These are phyloP conservation scores for Blepharisma japonicum DNA, from an alignment of 73 alveolate species.

Conservation along the genomic window DNA sequence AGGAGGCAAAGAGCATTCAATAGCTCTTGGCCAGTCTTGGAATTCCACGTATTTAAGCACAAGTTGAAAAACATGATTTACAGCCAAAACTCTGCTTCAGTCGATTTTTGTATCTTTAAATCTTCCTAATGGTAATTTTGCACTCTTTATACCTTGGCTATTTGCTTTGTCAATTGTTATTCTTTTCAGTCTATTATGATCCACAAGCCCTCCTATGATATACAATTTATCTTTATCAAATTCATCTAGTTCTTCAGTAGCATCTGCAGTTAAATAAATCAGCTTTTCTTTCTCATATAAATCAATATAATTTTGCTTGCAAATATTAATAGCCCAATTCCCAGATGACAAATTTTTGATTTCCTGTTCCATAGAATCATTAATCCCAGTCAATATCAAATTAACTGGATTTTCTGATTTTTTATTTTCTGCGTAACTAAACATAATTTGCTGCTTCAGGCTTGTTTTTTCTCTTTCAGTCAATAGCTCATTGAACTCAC, in stretches of 20 bases:
- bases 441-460: conserved; percentile 68
- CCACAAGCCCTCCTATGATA: conserved; percentile 97
- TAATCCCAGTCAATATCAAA: conserved; percentile 61
- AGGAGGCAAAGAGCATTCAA: conserved; percentile 27
- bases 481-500: conserved; percentile 82
- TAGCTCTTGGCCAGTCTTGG: conserved; percentile 31
- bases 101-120: conserved; percentile 65
- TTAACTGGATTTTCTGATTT: conserved; percentile 70
- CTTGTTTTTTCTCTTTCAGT: conserved; percentile 70
- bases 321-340: conserved; percentile 62
- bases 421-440: conserved; percentile 70
- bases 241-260: conserved; percentile 69
- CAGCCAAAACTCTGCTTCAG: conserved; percentile 79
- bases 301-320: conserved; percentile 48
- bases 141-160: conserved; percentile 81
- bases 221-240: conserved; percentile 71
- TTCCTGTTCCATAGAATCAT: conserved; percentile 40
- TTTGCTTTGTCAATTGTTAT: conserved; percentile 85
- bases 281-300: conserved; percentile 48
- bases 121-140: conserved; percentile 73
- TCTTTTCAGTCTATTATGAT: conserved; percentile 88
- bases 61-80: conserved; percentile 79
- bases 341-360: conserved; percentile 48
- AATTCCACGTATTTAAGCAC: conserved; percentile 29
- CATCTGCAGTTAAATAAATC: conserved; percentile 94